Conservation (phyloP, 176 grass and related monocot species). For the Aegilops bicornis region DNA sequence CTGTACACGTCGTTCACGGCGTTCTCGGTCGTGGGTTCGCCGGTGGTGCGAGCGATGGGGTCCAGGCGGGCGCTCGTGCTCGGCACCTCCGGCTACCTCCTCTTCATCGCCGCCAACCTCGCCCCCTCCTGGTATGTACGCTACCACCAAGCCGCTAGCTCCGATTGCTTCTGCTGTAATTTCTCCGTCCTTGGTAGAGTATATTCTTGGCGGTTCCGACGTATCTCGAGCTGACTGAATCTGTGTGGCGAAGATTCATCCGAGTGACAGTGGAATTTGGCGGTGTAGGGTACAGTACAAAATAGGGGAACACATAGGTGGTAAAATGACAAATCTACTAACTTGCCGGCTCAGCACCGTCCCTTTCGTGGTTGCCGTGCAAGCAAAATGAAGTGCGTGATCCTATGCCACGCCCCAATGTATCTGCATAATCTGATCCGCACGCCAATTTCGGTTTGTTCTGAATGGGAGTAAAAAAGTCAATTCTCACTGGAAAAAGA, state of each 20-base stretch:
- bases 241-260: background rate
- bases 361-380: background rate
- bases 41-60: conserved; percentile 62
- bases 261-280: background rate
- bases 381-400: background rate
- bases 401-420: background rate
- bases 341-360: background rate
- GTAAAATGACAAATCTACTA: background rate
- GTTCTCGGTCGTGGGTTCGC: conserved; percentile 69
- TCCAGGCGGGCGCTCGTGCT: conserved; percentile 69
- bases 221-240: background rate
- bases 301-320: background rate
- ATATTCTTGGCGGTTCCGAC: background rate
- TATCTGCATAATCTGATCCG: background rate
- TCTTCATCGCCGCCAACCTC: conserved; percentile 94
- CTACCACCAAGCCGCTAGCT: background rate
- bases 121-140: conserved; percentile 68
- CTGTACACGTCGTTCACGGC: conserved; percentile 91
- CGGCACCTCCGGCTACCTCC: conserved; percentile 76
- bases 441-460: too few relatives aligned
- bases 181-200: background rate
- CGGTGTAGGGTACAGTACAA: too few relatives aligned
- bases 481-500: too few relatives aligned
- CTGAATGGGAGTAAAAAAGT: too few relatives aligned
- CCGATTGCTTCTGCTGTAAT: background rate